Evolutionary conservation across 2,329 filamentous ascomycete genomes (phyloP).

Genomic region (Magnaporthales sp.): DNA sequence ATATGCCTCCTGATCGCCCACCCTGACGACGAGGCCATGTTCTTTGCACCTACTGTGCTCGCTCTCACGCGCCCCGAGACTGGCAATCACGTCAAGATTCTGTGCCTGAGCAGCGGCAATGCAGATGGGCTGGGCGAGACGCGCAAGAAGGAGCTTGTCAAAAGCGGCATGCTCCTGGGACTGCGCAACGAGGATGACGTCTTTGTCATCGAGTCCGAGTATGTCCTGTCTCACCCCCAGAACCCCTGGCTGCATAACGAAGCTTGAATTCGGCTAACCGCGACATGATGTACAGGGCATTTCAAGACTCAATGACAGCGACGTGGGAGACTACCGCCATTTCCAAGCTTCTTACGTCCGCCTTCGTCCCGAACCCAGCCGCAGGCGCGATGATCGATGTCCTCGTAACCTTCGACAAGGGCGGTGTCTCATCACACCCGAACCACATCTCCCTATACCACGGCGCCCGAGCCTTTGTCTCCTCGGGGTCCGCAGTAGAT

Average conservation of each 20-base stretch:
- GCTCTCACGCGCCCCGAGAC: conserved; percentile 71
- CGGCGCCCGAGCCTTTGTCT: conserved; percentile 68
- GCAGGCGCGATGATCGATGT: conserved; percentile 59
- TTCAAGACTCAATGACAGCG: conserved; percentile 81
- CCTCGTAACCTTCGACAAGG: conserved; percentile 81
- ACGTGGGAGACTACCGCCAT: conserved; percentile 68
- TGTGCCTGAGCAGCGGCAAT: conserved; percentile 84
- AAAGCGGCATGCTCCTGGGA: conserved; percentile 71
- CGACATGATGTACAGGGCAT: conserved; percentile 36
- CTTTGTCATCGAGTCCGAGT: conserved; percentile 74
- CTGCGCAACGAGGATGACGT: conserved; percentile 69
- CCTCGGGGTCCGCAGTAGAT: conserved; percentile 66
- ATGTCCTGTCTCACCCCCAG: conserved; percentile 11
- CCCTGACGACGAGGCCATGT: conserved; percentile 99
- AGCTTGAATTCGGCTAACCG: not conserved
- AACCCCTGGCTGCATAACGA: not conserved
- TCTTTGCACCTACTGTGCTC: conserved; percentile 85
- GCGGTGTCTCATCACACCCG: conserved; percentile 77
- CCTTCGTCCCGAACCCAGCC: conserved; percentile 62
- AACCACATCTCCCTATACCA: conserved; percentile 89
- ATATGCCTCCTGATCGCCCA: conserved; percentile 92
- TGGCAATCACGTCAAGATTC: conserved; percentile 87
- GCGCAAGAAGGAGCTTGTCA: conserved; percentile 73
- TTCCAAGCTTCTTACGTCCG: conserved; percentile 57
- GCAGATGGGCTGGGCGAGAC: conserved; percentile 80